Evolutionary conservation across 371 early-diverging fungal species (phyloP).

Genomic region (Mucor racemosus): DNA sequence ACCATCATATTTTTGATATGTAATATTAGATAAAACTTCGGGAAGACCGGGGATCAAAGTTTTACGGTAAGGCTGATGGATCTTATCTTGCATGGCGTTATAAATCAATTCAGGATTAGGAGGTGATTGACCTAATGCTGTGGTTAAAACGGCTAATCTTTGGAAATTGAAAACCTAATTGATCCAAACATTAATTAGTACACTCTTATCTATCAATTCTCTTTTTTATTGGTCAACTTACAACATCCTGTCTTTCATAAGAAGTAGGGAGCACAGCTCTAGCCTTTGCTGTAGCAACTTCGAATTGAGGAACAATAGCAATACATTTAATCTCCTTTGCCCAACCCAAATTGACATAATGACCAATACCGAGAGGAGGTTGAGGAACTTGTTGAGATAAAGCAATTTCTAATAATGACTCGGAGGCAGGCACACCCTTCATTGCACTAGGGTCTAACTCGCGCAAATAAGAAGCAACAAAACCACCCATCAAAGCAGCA

Average conservation of each 20-base stretch:
- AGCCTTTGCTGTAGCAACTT: constrained; percentile 90
- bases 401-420: constrained; percentile 53
- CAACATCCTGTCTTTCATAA: constrained; percentile 83
- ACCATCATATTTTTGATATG: constrained; percentile 78
- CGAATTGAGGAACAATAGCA: constrained; percentile 89
- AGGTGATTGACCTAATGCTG: constrained; percentile 74
- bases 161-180: constrained; percentile 90
- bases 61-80: constrained; percentile 94
- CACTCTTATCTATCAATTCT: background rate
- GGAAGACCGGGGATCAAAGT: constrained; percentile 91
- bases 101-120: constrained; percentile 77
- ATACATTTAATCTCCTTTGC: constrained; percentile 77
- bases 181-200: background rate
- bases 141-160: constrained; percentile 86
- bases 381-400: constrained; percentile 45
- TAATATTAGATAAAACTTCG: constrained; percentile 77
- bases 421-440: constrained; percentile 61
- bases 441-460: constrained; percentile 63
- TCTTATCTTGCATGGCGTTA: constrained; percentile 91
- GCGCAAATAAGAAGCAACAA: constrained; percentile 83
- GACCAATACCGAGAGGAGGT: constrained; percentile 71
- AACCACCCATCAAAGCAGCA: constrained; percentile 92
- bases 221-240: constrained; percentile 40
- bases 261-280: constrained; percentile 82
- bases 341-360: constrained; percentile 71